A percentile compares a stretch with the other conserved stretches of the same genome.
Evolutionary conservation across 2,329 filamentous ascomycete genomes (phyloP).

Genomic region (Tolypocladium sp.): DNA sequence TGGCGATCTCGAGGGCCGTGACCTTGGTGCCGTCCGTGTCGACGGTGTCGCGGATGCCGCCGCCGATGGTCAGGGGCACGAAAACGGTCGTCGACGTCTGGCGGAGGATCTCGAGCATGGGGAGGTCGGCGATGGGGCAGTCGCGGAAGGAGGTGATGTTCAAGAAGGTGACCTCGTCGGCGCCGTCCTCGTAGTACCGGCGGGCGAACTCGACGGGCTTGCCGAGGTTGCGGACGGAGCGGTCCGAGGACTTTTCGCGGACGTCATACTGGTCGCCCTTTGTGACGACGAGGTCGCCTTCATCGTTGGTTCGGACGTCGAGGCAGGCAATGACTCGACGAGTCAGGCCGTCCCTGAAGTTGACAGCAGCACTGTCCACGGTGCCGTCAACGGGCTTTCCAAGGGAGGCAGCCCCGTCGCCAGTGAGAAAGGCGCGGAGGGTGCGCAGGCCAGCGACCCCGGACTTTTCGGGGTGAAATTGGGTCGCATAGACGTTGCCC

Average conservation of each 20-base stretch:
- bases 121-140: constrained; percentile 81
- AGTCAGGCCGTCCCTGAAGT: constrained; percentile 62
- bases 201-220: constrained; percentile 94
- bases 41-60: constrained; percentile 86
- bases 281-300: constrained; percentile 90
- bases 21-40: constrained; percentile 81
- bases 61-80: constrained; percentile 90
- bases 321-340: constrained; percentile 90
- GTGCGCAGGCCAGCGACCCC: constrained; percentile 80
- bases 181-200: constrained; percentile 91
- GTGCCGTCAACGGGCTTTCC: constrained; percentile 6
- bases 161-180: constrained; percentile 93
- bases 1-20: constrained; percentile 87
- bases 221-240: constrained; percentile 77
- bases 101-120: constrained; percentile 91
- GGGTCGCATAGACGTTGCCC: constrained; percentile 80
- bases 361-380: constrained; percentile 8
- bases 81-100: constrained; percentile 86
- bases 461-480: constrained; percentile 98
- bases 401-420: constrained; percentile 48
- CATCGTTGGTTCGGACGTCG: constrained; percentile 89
- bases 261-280: constrained; percentile 99
- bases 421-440: constrained; percentile 77
- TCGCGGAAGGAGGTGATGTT: constrained; percentile 98
- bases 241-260: constrained; percentile 65